phyloP scores from a whole-genome alignment of 495 filamentous ascomycete species.

The Aspergillus egyptiacus region DNA sequence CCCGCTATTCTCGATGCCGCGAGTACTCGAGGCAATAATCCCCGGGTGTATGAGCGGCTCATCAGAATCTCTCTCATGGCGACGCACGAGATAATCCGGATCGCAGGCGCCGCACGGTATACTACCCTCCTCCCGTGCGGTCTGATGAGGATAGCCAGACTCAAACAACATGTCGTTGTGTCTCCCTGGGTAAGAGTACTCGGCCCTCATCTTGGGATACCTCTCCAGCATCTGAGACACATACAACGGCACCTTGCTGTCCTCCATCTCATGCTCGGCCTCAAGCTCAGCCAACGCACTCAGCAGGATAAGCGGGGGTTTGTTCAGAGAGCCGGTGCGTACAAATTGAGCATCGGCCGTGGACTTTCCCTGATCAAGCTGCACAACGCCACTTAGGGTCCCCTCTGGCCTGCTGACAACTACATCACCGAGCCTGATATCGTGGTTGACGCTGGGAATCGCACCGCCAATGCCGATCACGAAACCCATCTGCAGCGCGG shows the following conservation, averaged over 20 bases:
- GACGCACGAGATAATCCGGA: neutral
- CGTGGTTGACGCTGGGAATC: conserved; percentile 17
- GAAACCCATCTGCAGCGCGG: conserved; percentile 19
- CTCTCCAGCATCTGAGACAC: neutral
- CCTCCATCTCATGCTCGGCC: too few relatives aligned
- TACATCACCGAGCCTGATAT: conserved; percentile 34
- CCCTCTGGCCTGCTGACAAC: conserved; percentile 26
- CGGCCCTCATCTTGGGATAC: neutral
- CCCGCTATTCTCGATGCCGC: conserved; percentile 11
- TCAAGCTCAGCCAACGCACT: conserved; percentile 19
- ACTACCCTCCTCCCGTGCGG: too few relatives aligned
- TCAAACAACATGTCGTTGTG: neutral
- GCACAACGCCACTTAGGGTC: conserved; percentile 18
- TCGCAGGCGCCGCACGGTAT: conserved; percentile 16
- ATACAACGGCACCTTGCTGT: too few relatives aligned
- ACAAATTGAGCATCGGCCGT: too few relatives aligned
- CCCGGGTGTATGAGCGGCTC: conserved; percentile 17
- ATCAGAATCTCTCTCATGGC: conserved; percentile 4
- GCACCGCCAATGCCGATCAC: conserved; percentile 36
- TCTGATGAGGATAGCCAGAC: conserved; percentile 9
- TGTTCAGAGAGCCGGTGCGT: conserved; percentile 32
- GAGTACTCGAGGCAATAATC: conserved; percentile 16
- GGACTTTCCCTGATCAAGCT: conserved; percentile 37
- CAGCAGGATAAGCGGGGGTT: conserved; percentile 26
- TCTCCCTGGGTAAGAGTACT: neutral